Conservation (phyloP, 2,329 filamentous ascomycete genomes). For the Botrytis fragariae region DNA sequence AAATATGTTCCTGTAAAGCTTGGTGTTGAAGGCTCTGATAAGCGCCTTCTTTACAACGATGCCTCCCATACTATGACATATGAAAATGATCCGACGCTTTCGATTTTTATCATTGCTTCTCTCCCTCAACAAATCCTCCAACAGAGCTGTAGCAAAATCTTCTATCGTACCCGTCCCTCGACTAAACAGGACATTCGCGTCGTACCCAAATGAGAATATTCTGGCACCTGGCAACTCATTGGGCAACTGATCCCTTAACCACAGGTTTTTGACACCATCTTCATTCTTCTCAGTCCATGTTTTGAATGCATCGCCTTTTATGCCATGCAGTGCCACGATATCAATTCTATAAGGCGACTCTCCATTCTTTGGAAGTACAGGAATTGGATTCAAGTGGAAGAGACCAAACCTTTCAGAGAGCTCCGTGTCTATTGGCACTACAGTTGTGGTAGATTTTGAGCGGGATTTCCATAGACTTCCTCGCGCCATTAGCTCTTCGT, state of each 20-base stretch:
- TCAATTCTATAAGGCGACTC: slow-evolving; percentile 18
- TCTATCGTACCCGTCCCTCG: slow-evolving; percentile 23
- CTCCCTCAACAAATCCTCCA: slow-evolving; percentile 22
- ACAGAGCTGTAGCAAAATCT: slow-evolving; percentile 21
- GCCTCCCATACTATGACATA: slow-evolving; percentile 32
- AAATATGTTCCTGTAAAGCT: slow-evolving; percentile 29
- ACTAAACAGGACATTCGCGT: slow-evolving; percentile 23
- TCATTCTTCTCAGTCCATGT: slow-evolving; percentile 28
- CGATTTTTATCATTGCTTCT: background rate
- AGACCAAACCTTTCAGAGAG: background rate
- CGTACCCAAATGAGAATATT: slow-evolving; percentile 31
- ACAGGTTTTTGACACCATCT: slow-evolving; percentile 24
- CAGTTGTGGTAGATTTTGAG: background rate
- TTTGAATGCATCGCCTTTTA: slow-evolving; percentile 25
- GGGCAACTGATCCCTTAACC: slow-evolving; percentile 29
- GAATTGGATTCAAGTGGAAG: slow-evolving; percentile 8
- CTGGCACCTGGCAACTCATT: slow-evolving; percentile 27
- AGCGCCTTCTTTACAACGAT: slow-evolving; percentile 29
- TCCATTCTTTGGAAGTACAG: background rate
- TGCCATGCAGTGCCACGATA: slow-evolving; percentile 29
- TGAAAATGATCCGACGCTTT: slow-evolving; percentile 26
- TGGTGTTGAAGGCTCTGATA: slow-evolving; percentile 6
- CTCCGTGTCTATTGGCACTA: background rate
- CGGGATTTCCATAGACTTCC: background rate
- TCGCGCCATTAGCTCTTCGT: background rate